A percentile compares a stretch with the other conserved stretches of the same genome.
Evolutionary conservation across 106 monocot species (phyloP).

Genomic region (Dendrobium nobile): DNA sequence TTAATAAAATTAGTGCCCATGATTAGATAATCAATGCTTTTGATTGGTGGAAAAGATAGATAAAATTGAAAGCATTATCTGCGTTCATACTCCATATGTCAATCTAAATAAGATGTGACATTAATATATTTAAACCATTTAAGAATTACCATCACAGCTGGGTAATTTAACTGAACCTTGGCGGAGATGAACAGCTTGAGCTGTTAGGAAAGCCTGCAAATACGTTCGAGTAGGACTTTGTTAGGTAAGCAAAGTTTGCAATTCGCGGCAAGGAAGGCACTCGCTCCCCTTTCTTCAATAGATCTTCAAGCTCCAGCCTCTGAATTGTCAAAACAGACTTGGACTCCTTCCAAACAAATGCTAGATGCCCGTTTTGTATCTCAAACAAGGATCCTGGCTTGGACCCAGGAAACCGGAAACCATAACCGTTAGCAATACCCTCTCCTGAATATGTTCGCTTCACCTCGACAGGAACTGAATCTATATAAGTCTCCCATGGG

Average conservation of each 20-base stretch:
- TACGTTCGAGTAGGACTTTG: constrained; percentile 82
- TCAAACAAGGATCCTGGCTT: constrained; percentile 80
- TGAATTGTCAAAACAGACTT: constrained; percentile 63
- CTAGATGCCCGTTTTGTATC: constrained; percentile 53
- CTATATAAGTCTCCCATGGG: constrained; percentile 55
- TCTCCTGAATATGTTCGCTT: constrained; percentile 44
- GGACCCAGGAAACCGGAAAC: constrained; percentile 75
- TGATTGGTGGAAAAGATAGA: background rate
- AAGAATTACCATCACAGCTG: background rate
- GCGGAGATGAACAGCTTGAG: constrained; percentile 23
- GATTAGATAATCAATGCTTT: background rate
- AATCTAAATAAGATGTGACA: background rate
- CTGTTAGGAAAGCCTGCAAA: constrained; percentile 39
- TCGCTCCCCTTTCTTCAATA: constrained; percentile 63
- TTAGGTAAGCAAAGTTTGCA: constrained; percentile 68
- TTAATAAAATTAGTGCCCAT: background rate
- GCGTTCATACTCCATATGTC: background rate
- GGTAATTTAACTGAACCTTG: constrained; percentile 21
- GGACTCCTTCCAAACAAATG: constrained; percentile 82
- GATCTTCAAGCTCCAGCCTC: constrained; percentile 58
- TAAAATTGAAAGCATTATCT: background rate
- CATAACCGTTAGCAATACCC: constrained; percentile 81
- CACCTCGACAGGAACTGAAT: constrained; percentile 32
- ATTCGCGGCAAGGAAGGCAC: constrained; percentile 57
- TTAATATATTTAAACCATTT: background rate